These are phyloP conservation scores for Eucalyptus camaldulensis DNA, from an alignment of 345 rosid genomes.

Conservation along the genomic window DNA sequence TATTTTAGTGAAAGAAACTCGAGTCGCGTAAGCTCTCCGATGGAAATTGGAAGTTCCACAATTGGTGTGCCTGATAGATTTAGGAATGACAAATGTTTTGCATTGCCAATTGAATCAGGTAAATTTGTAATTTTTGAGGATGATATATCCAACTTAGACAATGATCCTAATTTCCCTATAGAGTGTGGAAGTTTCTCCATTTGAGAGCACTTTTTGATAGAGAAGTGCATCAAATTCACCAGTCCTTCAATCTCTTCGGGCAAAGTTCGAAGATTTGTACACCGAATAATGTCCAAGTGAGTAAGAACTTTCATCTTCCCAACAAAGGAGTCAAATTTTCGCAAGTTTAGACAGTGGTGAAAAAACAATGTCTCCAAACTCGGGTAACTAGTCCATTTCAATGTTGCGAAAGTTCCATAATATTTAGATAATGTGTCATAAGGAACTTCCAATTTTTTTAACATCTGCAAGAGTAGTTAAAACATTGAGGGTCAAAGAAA, in stretches of 20 bases:
- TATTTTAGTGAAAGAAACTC: too few species aligned
- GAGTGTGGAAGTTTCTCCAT: background rate
- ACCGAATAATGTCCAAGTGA: background rate
- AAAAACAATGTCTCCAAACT: too few species aligned
- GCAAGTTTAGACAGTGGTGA: too few species aligned
- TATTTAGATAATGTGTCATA: too few species aligned
- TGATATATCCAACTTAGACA: background rate
- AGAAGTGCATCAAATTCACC: fast-evolving
- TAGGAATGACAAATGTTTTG: background rate
- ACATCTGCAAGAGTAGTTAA: too few species aligned
- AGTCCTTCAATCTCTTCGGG: background rate
- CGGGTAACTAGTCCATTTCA: too few species aligned
- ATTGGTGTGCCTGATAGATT: fast-evolving
- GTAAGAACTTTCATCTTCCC: background rate
- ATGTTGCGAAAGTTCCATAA: too few species aligned
- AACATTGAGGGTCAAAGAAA: too few species aligned
- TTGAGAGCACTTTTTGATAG: fast-evolving
- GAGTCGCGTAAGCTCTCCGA: too few species aligned
- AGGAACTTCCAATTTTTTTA: too few species aligned
- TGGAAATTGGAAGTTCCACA: background rate
- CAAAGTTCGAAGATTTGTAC: background rate
- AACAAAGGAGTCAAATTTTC: too few species aligned
- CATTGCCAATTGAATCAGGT: background rate
- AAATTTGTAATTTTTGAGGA: background rate
- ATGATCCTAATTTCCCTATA: background rate